Percentiles rank a stretch among this genome's conserved stretches.
Conservation (phyloP, 495 filamentous ascomycete species). For the Peziza echinospora region DNA sequence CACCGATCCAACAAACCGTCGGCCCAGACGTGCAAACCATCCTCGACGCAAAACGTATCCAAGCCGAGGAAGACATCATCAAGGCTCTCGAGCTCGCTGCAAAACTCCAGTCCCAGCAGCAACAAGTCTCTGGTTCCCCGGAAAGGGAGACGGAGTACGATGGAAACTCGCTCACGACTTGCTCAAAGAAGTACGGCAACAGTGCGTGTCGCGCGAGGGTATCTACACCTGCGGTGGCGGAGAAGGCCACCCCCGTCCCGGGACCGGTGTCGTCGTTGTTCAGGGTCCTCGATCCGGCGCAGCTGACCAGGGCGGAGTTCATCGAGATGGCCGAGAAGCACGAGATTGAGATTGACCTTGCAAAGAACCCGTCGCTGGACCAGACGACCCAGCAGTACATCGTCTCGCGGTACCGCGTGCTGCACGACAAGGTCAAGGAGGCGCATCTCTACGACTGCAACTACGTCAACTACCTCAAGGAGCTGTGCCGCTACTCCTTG, state of each 20-base stretch:
- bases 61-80: background rate
- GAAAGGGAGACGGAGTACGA: too few relatives aligned
- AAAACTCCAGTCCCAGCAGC: too few relatives aligned
- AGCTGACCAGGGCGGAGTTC: conserved; percentile 9
- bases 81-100: background rate
- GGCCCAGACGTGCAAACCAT: conserved; percentile 2
- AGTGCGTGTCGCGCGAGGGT: background rate
- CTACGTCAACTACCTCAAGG: conserved; percentile 26
- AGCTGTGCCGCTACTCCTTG: conserved; percentile 22
- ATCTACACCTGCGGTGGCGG: background rate
- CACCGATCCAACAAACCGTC: conserved; percentile 17
- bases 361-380: conserved; percentile 25
- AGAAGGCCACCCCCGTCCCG: background rate
- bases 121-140: background rate
- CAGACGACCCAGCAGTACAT: conserved; percentile 24
- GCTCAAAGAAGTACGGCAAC: background rate
- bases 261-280: background rate
- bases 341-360: conserved; percentile 20
- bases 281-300: background rate
- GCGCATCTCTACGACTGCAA: conserved; percentile 25
- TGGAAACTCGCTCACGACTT: background rate
- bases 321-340: conserved; percentile 19
- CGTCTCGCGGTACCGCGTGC: conserved; percentile 22
- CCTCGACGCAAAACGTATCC: background rate
- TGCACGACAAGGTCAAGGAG: conserved; percentile 24